phyloP scores from a whole-genome alignment of 2,329 filamentous ascomycete genomes.

The Aspergillus sergii region DNA sequence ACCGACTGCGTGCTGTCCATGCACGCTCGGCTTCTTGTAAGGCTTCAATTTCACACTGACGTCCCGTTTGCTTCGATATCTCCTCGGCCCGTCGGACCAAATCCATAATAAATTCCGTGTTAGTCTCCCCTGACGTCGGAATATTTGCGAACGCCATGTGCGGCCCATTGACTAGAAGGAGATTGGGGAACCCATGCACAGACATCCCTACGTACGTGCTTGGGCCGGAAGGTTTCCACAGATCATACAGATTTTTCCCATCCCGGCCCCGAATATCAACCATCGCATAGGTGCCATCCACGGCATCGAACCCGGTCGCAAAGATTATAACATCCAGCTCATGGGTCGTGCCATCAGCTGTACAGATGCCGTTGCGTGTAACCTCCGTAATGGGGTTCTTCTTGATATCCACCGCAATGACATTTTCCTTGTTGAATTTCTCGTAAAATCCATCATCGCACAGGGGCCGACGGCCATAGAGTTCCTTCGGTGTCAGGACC shows the following conservation, averaged over 20 bases:
- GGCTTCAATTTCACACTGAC: slow-evolving; percentile 13
- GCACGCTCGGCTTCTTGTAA: slow-evolving; percentile 1
- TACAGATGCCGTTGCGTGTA: slow-evolving; percentile 39
- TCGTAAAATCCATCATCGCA: slow-evolving; percentile 27
- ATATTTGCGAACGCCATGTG: slow-evolving; percentile 39
- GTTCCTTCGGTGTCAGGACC: slow-evolving; percentile 25
- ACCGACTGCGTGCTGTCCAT: slow-evolving; percentile 7
- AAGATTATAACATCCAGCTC: slow-evolving; percentile 30
- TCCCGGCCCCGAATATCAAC: slow-evolving; percentile 37
- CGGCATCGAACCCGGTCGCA: slow-evolving; percentile 34
- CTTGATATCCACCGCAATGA: slow-evolving; percentile 46
- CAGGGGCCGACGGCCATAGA: slow-evolving; percentile 22
- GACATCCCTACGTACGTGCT: slow-evolving; percentile 44
- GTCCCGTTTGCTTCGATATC: background rate
- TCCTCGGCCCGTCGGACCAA: slow-evolving; percentile 7
- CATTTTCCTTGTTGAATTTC: slow-evolving; percentile 43
- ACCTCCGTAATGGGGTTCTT: slow-evolving; percentile 23
- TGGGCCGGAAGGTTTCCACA: slow-evolving; percentile 31
- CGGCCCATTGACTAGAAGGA: slow-evolving; percentile 47
- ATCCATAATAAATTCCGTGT: slow-evolving; percentile 26
- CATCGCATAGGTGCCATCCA: slow-evolving; percentile 39
- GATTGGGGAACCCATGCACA: slow-evolving; percentile 46
- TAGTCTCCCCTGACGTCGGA: slow-evolving; percentile 33
- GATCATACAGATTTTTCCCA: slow-evolving; percentile 28
- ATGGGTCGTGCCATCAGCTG: slow-evolving; percentile 35